phyloP scores from a whole-genome alignment of 1,284 basidiomycete species.

The Apiotrichum gracile region DNA sequence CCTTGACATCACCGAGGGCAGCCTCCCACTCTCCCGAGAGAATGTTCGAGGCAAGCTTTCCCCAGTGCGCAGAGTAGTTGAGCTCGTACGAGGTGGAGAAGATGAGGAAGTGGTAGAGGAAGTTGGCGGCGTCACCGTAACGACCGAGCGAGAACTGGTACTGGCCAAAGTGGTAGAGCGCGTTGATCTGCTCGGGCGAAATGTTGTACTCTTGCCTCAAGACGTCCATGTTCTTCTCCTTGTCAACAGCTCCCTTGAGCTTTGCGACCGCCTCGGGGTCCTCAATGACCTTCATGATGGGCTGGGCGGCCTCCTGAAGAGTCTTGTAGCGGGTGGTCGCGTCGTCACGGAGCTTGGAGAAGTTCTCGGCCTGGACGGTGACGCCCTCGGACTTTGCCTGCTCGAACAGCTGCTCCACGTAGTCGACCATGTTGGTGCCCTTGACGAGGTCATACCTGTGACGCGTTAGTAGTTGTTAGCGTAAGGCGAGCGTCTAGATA shows the following conservation, averaged over 20 bases:
- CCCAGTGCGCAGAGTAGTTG: conserved; percentile 94
- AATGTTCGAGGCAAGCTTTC: conserved; percentile 94
- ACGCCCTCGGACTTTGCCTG: conserved; percentile 54
- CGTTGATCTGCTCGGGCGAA: conserved; percentile 88
- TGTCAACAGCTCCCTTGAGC: conserved; percentile 74
- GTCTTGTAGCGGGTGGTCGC: conserved; percentile 77
- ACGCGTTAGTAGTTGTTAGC: too few relatives aligned
- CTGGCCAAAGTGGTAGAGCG: conserved; percentile 95
- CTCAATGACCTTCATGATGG: conserved; percentile 91
- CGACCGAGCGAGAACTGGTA: conserved; percentile 97
- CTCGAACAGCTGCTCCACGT: conserved; percentile 70
- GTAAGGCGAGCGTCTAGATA: too few relatives aligned
- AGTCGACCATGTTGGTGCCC: conserved; percentile 95
- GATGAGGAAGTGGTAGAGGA: conserved; percentile 97
- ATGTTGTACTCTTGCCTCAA: conserved; percentile 90
- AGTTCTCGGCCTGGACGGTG: conserved; percentile 52
- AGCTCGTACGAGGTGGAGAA: conserved; percentile 88
- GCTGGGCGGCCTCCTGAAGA: conserved; percentile 81
- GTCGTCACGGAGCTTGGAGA: conserved; percentile 69
- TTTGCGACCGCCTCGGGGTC: conserved; percentile 81
- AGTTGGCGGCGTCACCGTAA: conserved; percentile 93
- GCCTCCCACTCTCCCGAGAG: conserved; percentile 91
- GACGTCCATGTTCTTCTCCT: conserved; percentile 90
- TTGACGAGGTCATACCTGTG: conserved; percentile 84
- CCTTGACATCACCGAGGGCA: conserved; percentile 88